Evolutionary conservation across 306 rosid species (phyloP).

Genomic region (Oxytropis ochrocephala): DNA sequence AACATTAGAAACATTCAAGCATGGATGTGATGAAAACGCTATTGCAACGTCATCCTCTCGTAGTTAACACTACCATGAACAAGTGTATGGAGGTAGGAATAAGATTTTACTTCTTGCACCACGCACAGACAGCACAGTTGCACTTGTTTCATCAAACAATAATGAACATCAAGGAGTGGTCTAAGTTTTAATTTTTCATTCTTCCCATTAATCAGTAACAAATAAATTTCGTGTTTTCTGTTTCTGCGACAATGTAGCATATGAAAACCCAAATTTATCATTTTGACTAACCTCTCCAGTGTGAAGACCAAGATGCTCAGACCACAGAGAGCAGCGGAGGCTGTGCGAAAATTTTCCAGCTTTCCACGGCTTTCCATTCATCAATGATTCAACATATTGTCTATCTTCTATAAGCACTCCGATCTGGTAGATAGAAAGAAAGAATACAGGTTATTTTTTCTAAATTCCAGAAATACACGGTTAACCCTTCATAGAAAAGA

Average conservation of each 20-base stretch:
- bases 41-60: neutral
- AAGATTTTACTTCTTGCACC: neutral
- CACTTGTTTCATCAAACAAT: neutral
- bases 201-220: neutral
- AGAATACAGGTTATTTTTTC: neutral
- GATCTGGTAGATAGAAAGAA: slow-evolving; percentile 38
- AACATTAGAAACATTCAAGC: neutral
- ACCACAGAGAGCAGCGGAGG: slow-evolving; percentile 89
- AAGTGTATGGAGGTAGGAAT: neutral
- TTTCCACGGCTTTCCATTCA: slow-evolving; percentile 90
- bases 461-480: neutral
- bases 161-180: neutral
- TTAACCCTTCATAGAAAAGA: neutral
- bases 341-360: slow-evolving; percentile 84
- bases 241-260: neutral
- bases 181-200: neutral
- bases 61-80: neutral
- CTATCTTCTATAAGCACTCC: slow-evolving; percentile 86
- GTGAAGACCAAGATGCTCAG: slow-evolving; percentile 90
- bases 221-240: neutral
- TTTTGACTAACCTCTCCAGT: slow-evolving; percentile 56
- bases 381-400: slow-evolving; percentile 56
- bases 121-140: neutral
- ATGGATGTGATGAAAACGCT: neutral
- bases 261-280: neutral